These are phyloP conservation scores for Stylonectria norvegica DNA, from an alignment of 2,329 filamentous ascomycete species.

Conservation along the genomic window DNA sequence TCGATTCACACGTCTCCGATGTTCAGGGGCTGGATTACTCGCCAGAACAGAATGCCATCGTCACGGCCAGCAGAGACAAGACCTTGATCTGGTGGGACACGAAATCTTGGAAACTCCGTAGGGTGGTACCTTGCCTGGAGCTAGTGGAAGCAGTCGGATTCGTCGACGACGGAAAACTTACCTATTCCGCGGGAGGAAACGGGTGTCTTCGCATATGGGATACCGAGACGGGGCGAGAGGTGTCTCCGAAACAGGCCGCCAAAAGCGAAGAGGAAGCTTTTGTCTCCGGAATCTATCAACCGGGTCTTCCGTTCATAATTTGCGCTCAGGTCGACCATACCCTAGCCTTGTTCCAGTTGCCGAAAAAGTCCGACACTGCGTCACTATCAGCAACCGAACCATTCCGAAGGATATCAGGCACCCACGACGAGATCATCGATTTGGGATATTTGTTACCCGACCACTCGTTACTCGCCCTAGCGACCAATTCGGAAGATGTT, in stretches of 20 bases:
- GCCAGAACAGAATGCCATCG: conserved; percentile 65
- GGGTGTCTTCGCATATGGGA: conserved; percentile 83
- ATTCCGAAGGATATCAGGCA: conserved; percentile 82
- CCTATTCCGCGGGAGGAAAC: conserved; percentile 82
- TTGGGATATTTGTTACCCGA: conserved; percentile 80
- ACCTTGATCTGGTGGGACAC: conserved; percentile 91
- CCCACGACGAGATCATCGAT: conserved; percentile 97
- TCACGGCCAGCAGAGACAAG: conserved; percentile 88
- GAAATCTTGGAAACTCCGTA: conserved; percentile 75
- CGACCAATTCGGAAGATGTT: conserved; percentile 92
- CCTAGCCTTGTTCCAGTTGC: conserved; percentile 65
- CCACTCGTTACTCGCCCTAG: conserved; percentile 78
- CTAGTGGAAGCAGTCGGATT: conserved; percentile 83
- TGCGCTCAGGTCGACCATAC: conserved; percentile 89
- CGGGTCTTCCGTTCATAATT: conserved; percentile 66
- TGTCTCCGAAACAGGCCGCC: conserved; percentile 68
- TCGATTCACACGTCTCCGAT: conserved; percentile 93
- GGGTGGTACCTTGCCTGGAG: conserved; percentile 80
- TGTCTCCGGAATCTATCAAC: conserved; percentile 65
- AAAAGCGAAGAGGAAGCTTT: conserved; percentile 65
- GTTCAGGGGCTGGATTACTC: conserved; percentile 87
- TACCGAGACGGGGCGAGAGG: conserved; percentile 69
- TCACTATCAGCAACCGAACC: conserved; percentile 44
- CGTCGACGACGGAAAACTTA: conserved; percentile 63
- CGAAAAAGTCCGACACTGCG: conserved; percentile 36